Evolutionary conservation across 768 basidiomycete genomes (phyloP).

Genomic region (Xerocomus potaroensis): DNA sequence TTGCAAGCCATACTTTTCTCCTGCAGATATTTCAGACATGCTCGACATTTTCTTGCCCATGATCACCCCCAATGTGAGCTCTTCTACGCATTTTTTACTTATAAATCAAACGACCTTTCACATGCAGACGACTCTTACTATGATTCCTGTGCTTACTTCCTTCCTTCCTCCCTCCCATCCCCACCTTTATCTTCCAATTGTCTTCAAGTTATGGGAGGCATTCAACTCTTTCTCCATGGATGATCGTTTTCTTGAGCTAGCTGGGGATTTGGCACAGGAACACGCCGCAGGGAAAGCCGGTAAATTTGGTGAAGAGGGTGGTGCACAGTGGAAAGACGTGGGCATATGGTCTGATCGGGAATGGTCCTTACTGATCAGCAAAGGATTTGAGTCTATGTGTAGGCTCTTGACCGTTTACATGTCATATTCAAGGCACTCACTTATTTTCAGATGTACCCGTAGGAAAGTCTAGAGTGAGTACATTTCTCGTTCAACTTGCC

Average conservation of each 20-base stretch:
- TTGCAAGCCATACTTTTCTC: conserved; percentile 65
- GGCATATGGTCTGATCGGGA: conserved; percentile 87
- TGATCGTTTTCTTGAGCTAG: conserved; percentile 68
- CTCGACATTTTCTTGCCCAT: conserved; percentile 66
- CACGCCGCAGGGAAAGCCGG: conserved; percentile 61
- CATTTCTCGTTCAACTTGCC: background rate
- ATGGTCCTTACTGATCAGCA: conserved; percentile 79
- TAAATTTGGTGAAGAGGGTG: conserved; percentile 50
- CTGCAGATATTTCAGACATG: conserved; percentile 65
- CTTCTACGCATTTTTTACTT: background rate
- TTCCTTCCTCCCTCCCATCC: conserved; percentile 69
- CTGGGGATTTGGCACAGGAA: conserved; percentile 66
- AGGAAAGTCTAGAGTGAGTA: conserved; percentile 57
- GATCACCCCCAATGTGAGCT: conserved; percentile 63
- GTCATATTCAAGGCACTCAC: conserved; percentile 36
- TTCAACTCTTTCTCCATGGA: conserved; percentile 73
- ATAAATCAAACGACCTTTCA: conserved; percentile 1
- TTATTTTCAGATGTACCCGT: conserved; percentile 38
- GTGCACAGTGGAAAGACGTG: conserved; percentile 70
- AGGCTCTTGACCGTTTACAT: conserved; percentile 9
- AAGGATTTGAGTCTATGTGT: conserved; percentile 81
- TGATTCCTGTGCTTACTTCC: conserved; percentile 71
- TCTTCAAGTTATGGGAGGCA: conserved; percentile 76
- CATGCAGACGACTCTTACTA: conserved; percentile 58
- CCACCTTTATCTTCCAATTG: conserved; percentile 62